Evolutionary conservation across 495 filamentous ascomycete genomes (phyloP).

Genomic region (Penicillium tannophilum): DNA sequence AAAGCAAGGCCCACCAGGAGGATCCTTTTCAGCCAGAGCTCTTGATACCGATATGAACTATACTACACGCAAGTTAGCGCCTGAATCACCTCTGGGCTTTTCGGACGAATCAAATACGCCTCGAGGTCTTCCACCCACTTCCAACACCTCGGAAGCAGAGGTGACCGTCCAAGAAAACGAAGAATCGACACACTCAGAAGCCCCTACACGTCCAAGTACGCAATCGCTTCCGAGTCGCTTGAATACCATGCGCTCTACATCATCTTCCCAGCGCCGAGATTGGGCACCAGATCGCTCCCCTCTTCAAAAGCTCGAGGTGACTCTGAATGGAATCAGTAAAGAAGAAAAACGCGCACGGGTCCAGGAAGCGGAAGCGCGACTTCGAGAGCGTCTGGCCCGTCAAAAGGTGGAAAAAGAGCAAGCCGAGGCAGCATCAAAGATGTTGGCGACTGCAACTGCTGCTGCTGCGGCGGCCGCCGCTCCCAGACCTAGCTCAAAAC

Average conservation of each 20-base stretch:
- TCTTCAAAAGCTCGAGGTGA: slow-evolving; percentile 86
- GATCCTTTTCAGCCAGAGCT: slow-evolving; percentile 27
- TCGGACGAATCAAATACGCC: slow-evolving; percentile 29
- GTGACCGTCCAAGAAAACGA: slow-evolving; percentile 14
- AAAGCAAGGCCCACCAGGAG: slow-evolving; percentile 9
- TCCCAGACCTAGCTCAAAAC: slow-evolving; percentile 11
- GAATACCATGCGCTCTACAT: slow-evolving; percentile 40
- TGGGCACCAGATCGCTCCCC: slow-evolving; percentile 83
- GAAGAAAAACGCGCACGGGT: slow-evolving; percentile 83
- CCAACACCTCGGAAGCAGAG: slow-evolving; percentile 9
- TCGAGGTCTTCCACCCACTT: slow-evolving; percentile 19
- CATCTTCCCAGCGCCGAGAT: slow-evolving; percentile 31
- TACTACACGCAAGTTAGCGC: slow-evolving; percentile 20
- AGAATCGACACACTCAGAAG: slow-evolving; percentile 1
- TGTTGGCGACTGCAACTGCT: slow-evolving; percentile 8
- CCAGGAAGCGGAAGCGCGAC: slow-evolving; percentile 71
- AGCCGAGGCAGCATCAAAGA: slow-evolving; percentile 14
- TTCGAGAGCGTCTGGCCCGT: slow-evolving; percentile 51
- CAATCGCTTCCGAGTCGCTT: slow-evolving; percentile 33
- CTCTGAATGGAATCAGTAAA: slow-evolving; percentile 85
- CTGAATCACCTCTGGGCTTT: slow-evolving; percentile 6
- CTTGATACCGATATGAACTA: slow-evolving; percentile 23
- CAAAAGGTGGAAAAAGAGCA: slow-evolving; percentile 31
- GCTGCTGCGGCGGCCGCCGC: slow-evolving; percentile 4
- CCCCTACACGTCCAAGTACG: slow-evolving; percentile 5